A percentile compares a stretch with the other conserved stretches of the same genome.
phyloP scores from a whole-genome alignment of 2,329 filamentous ascomycete species.

The Aureobasidium sp. region DNA sequence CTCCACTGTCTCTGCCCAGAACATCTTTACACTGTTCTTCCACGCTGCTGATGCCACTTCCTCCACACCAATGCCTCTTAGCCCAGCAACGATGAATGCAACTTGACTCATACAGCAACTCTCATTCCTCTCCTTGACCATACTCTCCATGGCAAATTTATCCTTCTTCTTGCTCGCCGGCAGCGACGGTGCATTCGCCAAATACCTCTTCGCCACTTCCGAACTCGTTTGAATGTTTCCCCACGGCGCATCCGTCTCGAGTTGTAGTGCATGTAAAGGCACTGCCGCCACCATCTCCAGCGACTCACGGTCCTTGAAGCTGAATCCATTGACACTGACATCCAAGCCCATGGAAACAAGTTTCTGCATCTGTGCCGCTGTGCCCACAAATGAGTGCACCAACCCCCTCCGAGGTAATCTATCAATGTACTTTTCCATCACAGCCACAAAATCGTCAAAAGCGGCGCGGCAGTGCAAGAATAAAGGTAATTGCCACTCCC shows the following conservation, averaged over 20 bases:
- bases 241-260: constrained; percentile 45
- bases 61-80: constrained; percentile 37
- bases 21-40: constrained; percentile 31
- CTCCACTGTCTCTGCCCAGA: constrained; percentile 14
- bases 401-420: constrained; percentile 31
- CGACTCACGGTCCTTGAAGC: constrained; percentile 33
- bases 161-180: constrained; percentile 42
- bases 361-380: constrained; percentile 32
- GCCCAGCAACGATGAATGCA: constrained; percentile 40
- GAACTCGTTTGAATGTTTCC: constrained; percentile 33
- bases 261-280: constrained; percentile 35
- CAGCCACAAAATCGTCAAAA: constrained; percentile 36
- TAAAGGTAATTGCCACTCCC: constrained; percentile 31
- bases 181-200: constrained; percentile 31
- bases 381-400: constrained; percentile 36
- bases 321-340: constrained; percentile 45
- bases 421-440: constrained; percentile 34
- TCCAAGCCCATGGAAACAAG: constrained; percentile 34
- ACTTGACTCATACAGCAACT: constrained; percentile 43
- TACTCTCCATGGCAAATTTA: constrained; percentile 35
- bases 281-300: constrained; percentile 37
- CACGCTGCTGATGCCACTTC: constrained; percentile 36
- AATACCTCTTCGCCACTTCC: constrained; percentile 36
- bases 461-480: constrained; percentile 38
- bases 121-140: constrained; percentile 47